These are phyloP conservation scores for Leccinum huronense DNA, from an alignment of 1,284 basidiomycete species.

Conservation along the genomic window DNA sequence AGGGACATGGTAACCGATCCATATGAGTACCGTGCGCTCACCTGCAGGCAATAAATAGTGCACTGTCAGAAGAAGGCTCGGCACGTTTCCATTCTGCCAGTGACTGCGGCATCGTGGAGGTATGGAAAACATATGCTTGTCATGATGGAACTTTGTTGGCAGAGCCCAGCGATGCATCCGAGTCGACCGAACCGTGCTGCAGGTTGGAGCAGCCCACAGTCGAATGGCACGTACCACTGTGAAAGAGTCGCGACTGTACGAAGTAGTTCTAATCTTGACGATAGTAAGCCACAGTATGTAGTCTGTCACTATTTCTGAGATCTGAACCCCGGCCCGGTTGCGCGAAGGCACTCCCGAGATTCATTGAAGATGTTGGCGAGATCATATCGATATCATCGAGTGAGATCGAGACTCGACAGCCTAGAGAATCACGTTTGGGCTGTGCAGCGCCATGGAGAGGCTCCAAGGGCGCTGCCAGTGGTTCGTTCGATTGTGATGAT, in stretches of 20 bases:
- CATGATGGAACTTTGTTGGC: not conserved
- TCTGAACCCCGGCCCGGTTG: not conserved
- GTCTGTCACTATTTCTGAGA: not conserved
- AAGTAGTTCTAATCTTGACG: not conserved
- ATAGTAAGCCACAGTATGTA: not conserved
- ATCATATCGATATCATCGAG: not conserved
- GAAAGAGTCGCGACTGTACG: not conserved
- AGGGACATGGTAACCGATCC: constrained; percentile 11
- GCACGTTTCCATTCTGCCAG: constrained; percentile 1
- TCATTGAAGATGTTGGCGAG: not conserved
- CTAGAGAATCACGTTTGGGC: not conserved
- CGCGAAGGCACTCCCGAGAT: not conserved
- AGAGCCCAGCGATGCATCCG: not conserved
- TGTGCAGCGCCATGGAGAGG: constrained; percentile 2
- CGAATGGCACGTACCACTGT: not conserved
- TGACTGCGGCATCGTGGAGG: not conserved
- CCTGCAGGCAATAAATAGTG: constrained; percentile 11
- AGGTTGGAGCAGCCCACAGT: not conserved
- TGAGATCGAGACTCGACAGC: constrained; percentile 12
- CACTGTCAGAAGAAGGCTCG: not conserved
- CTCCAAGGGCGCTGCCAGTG: not conserved
- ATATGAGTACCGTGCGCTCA: constrained; percentile 4
- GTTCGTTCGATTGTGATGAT: not conserved
- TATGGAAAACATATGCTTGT: not conserved
- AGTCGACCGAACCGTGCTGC: not conserved